Base-by-base conservation (phyloP, 129 eudicot genomes). In the Heracleum sosnowskyi region DNA sequence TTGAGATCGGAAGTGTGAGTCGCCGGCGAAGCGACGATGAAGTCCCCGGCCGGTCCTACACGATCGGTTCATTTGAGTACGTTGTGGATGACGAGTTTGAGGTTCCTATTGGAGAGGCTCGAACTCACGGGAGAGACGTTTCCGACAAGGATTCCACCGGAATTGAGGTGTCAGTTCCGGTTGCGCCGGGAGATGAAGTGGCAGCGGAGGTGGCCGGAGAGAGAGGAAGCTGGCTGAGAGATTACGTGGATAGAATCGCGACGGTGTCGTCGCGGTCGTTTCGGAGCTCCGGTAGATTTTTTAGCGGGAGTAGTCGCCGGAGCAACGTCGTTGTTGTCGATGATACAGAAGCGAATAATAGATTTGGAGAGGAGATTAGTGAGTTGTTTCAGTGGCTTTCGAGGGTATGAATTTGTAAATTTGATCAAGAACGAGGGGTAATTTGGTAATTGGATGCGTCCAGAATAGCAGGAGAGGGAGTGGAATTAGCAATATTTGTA, bases 321-420 rank as follows among this genome's bases (percentile, higher is more conserved):
- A 89, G 84, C 42, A 93, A 88, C 55, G 68, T 53, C 39, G 88
- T 81, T 26, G 35, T 77, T 4, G 77, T 39, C 18, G 98, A 87
- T 49, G 97, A 92, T 40, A 51, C 86, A 69, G 99, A 92, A 78
- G 88, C 90, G 63, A 86, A 66, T 0, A 31, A 78, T 69, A 85
- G 91, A 20, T 81, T 84, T 72, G 97, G 99, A 39, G 97, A 92
- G 41, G 99, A 96, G 68, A 96, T 96, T 55, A 89, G 95, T 26
- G 97, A 96, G 63, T 78, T 96, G 69, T 96, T 96, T 57, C 97
- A 97, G 87, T 96, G 99, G 99, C 79, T 96, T 7, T 96, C 99
- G 41, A 94, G 97, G 81, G 93, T 90, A 79, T 96, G 84, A 86
- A 1, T 29, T 39, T 87, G 93, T 90, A 90, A 85, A 83, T 89